phyloP scores from a whole-genome alignment of 1,139 yeast genomes.

The Hyphopichia burtonii region DNA sequence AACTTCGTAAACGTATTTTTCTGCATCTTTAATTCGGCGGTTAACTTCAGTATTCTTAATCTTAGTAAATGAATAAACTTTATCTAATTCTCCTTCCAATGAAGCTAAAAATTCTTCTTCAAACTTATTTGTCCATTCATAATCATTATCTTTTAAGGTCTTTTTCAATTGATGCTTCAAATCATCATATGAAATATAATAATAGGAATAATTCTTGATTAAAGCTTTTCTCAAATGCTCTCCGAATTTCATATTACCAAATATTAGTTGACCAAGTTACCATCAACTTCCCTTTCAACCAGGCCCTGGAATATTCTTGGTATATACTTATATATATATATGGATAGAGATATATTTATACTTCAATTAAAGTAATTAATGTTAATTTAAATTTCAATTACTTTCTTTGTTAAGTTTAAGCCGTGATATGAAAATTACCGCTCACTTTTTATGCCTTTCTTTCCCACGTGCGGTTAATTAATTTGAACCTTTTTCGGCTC shows the following conservation, averaged over 20 bases:
- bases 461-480: neutral
- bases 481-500: too few relatives aligned
- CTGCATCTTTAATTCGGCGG: constrained; percentile 80
- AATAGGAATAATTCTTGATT: constrained; percentile 82
- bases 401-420: too few relatives aligned
- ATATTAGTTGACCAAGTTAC: too few relatives aligned
- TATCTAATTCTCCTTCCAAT: constrained; percentile 81
- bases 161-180: constrained; percentile 76
- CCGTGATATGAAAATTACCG: too few relatives aligned
- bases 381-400: neutral
- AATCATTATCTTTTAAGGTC: constrained; percentile 54
- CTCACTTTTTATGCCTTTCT: neutral
- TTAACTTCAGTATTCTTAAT: constrained; percentile 82
- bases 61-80: constrained; percentile 85
- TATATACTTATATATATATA: too few relatives aligned
- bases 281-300: too few relatives aligned
- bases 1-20: constrained; percentile 62
- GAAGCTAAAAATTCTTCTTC: constrained; percentile 79
- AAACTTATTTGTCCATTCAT: constrained; percentile 67
- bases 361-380: too few relatives aligned
- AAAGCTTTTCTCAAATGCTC: constrained; percentile 72
- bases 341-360: too few relatives aligned
- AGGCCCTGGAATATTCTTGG: too few relatives aligned
- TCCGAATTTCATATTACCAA: constrained; percentile 64
- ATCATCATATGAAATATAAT: constrained; percentile 88